These are phyloP conservation scores for Rhododendron simsii DNA, from an alignment of 148 eudicot genomes.

Conservation along the genomic window DNA sequence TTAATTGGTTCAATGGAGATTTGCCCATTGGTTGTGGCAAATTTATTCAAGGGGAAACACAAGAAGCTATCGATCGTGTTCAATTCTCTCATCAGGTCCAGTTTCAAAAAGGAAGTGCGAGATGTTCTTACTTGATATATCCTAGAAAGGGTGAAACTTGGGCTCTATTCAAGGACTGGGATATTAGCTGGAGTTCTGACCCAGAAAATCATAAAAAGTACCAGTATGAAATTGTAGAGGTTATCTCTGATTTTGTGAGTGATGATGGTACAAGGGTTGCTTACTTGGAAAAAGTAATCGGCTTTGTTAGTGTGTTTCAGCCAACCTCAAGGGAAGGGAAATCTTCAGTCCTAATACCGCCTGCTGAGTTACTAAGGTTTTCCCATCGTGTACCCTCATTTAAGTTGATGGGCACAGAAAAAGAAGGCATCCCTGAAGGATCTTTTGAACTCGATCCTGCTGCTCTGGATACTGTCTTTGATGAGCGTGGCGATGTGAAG, in stretches of 20 bases:
- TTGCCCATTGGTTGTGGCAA: constrained; percentile 46
- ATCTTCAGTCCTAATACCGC: constrained; percentile 11
- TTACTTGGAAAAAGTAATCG: constrained; percentile 30
- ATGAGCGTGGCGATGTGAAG: constrained; percentile 5
- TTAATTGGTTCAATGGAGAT: constrained; percentile 16
- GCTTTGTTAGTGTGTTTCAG: constrained; percentile 40
- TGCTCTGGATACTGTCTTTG: constrained; percentile 20
- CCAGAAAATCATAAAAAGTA: constrained; percentile 22
- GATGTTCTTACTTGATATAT: constrained; percentile 19
- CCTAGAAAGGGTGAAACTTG: constrained; percentile 44
- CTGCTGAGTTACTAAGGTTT: constrained; percentile 29
- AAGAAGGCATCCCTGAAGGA: constrained; percentile 26
- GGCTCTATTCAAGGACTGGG: constrained; percentile 46
- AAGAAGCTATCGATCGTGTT: constrained; percentile 14
- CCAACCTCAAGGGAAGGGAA: background rate
- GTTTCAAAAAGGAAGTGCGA: constrained; percentile 21
- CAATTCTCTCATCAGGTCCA: constrained; percentile 37
- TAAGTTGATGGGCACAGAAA: constrained; percentile 34
- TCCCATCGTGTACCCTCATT: constrained; percentile 36
- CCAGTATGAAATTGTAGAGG: constrained; percentile 37
- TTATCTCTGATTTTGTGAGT: constrained; percentile 27
- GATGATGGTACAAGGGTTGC: constrained; percentile 22
- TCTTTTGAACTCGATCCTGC: constrained; percentile 48
- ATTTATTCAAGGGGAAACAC: constrained; percentile 20
- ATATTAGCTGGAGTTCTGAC: constrained; percentile 33